Base-by-base conservation (phyloP, 2,329 filamentous ascomycete genomes). In the Stemphylium lycopersici region DNA sequence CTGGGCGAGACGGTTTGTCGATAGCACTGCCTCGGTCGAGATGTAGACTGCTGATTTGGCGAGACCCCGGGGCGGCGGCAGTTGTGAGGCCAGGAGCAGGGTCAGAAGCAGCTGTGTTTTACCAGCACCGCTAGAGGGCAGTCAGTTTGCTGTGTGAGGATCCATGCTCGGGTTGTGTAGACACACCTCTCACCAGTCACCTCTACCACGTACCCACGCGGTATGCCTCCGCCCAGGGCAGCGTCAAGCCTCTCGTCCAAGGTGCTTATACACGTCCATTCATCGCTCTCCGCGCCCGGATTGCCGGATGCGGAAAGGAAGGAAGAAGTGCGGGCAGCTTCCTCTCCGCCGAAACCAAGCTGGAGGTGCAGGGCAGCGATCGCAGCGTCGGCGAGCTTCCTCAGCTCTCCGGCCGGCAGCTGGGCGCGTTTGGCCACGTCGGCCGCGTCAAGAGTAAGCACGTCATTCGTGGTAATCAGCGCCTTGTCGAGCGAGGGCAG, bases 101-200 rank as follows among this genome's bases (percentile, higher is more conserved):
- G 88, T 87, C 24, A 98, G 84, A 24, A 98, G 87, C 68, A 97
- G 86, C 75, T 99, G 95, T 1, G 95, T 97, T 82, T 99, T 99
- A 68, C 93, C 95, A 62, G 88, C 90, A 66, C 93, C 95, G 70
- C 87, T 90, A 62, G 2, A 49, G 4, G n/a, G 32, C n/a, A 49
- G 50, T 60, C 41, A 65, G 56, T 34, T 5, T 29, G 26, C 8
- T 39, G n/a, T n/a, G n/a, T n/a, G n/a, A n/a, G n/a, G n/a, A n/a
- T n/a, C n/a, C n/a, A n/a, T n/a, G n/a, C n/a, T n/a, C n/a, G n/a
- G n/a, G n/a, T n/a, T n/a, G 33, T 13, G 22, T 32, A 31, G n/a
- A 3, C 52, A 12, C 59, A 70, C 87, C 91, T 96, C 79, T 98
- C 95, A 54, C 95, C 95, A 1, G 91, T 90, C 56, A 99, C 83